Conservation (phyloP, 202 grass and related monocot species). For the Brachypodium distachyon region DNA sequence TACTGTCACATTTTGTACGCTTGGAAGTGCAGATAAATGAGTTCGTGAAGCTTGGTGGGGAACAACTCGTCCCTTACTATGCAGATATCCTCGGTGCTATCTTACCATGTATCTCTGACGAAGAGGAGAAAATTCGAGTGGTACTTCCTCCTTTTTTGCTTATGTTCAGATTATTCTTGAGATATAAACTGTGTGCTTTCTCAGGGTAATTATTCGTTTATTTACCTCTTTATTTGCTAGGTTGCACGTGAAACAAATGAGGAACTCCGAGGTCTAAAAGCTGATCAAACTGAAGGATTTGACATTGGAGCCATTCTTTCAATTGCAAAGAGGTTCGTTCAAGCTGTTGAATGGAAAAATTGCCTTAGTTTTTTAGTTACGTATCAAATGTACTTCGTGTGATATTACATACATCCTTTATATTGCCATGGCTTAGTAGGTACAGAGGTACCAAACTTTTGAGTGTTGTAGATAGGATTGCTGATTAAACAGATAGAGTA, state of each 20-base stretch:
- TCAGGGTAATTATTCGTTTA: neutral
- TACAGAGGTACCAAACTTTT: neutral
- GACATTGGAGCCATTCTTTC: constrained; percentile 77
- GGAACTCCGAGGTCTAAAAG: constrained; percentile 84
- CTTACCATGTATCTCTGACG: constrained; percentile 94
- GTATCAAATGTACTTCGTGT: neutral
- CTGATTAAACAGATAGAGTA: neutral
- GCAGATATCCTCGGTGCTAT: constrained; percentile 95
- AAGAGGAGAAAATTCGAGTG: constrained; percentile 98
- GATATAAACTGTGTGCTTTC: neutral
- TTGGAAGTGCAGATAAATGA: constrained; percentile 79
- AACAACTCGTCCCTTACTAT: constrained; percentile 97
- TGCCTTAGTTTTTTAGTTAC: neutral
- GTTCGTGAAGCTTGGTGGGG: constrained; percentile 98
- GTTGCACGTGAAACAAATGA: constrained; percentile 98
- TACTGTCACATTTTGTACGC: constrained; percentile 25
- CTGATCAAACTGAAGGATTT: constrained; percentile 90
- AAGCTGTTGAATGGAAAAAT: neutral
- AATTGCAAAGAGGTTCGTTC: constrained; percentile 75
- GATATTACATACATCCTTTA: neutral
- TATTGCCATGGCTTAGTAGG: neutral
- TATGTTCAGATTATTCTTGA: constrained; percentile 12
- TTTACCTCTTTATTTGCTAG: constrained; percentile 30
- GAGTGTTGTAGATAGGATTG: neutral
- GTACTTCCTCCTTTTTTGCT: constrained; percentile 26